Evolutionary conservation across 768 basidiomycete genomes (phyloP).

Genomic region (Tylopilus plumbeoviolaceoides): DNA sequence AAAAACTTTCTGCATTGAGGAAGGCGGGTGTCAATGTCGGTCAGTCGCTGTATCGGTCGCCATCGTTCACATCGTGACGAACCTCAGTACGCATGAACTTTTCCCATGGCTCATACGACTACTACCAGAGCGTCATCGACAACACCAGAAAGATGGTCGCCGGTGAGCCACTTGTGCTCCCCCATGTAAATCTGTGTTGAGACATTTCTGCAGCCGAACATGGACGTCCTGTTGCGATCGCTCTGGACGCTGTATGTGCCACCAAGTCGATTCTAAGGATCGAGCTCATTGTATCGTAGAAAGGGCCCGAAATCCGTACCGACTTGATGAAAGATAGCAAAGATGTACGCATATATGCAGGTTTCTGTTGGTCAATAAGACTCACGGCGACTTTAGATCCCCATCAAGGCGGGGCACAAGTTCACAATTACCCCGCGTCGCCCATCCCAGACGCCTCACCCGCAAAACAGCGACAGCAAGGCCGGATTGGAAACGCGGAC

Average conservation of each 20-base stretch:
- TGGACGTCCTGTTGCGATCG: slow-evolving; percentile 95
- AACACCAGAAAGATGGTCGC: slow-evolving; percentile 87
- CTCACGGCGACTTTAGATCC: no score
- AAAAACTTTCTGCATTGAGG: slow-evolving; percentile 80
- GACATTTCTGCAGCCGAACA: slow-evolving; percentile 38
- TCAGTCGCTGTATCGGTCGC: slow-evolving; percentile 38
- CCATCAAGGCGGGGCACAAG: slow-evolving; percentile 88
- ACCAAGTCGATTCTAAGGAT: neutral
- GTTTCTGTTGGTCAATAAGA: neutral
- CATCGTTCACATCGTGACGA: slow-evolving; percentile 9
- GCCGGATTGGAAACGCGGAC: slow-evolving; percentile 15
- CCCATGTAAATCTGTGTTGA: slow-evolving; percentile 2
- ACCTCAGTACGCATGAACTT: slow-evolving; percentile 97
- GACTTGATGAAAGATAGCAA: no score
- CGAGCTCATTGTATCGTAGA: no score
- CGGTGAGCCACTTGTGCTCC: slow-evolving; percentile 40
- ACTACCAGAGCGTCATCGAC: slow-evolving; percentile 98
- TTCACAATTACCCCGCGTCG: slow-evolving; percentile 63
- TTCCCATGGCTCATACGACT: slow-evolving; percentile 97
- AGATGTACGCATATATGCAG: slow-evolving; percentile 59
- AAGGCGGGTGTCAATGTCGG: slow-evolving; percentile 97
- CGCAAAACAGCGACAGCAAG: slow-evolving; percentile 16
- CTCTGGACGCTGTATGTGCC: slow-evolving; percentile 83
- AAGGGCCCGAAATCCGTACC: no score
- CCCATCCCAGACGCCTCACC: slow-evolving; percentile 15